Evolutionary conservation across 345 rosid genomes (phyloP).

Genomic region (Capsella bursapastoris): DNA sequence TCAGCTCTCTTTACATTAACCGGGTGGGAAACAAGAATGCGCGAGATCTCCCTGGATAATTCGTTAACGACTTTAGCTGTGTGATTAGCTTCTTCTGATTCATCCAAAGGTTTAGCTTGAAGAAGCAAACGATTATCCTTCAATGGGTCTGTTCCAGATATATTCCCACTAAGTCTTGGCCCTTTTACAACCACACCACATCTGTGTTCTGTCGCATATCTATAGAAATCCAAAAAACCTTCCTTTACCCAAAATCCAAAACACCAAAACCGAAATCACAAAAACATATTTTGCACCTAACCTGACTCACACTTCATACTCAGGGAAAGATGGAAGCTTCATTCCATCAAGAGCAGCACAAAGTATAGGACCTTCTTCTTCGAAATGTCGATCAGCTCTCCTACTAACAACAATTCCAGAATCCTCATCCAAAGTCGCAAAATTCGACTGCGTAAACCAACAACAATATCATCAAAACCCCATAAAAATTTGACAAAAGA

Average conservation of each 20-base stretch:
- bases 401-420: slow-evolving; percentile 81
- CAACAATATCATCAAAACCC: neutral
- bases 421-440: slow-evolving; percentile 91
- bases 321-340: slow-evolving; percentile 87
- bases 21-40: slow-evolving; percentile 71
- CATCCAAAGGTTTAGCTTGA: slow-evolving; percentile 76
- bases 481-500: neutral
- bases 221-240: neutral
- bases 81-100: slow-evolving; percentile 80
- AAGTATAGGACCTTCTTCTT: slow-evolving; percentile 95
- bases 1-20: slow-evolving; percentile 68
- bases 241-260: neutral
- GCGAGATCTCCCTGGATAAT: slow-evolving; percentile 76
- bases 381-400: slow-evolving; percentile 97
- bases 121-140: slow-evolving; percentile 83
- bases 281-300: slow-evolving; percentile 24
- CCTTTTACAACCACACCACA: slow-evolving; percentile 97
- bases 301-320: slow-evolving; percentile 97
- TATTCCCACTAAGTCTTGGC: slow-evolving; percentile 82
- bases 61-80: slow-evolving; percentile 84
- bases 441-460: slow-evolving; percentile 67
- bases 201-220: slow-evolving; percentile 96
- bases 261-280: neutral
- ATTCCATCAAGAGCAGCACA: slow-evolving; percentile 89
- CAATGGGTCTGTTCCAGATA: slow-evolving; percentile 94